Base-by-base conservation (phyloP, 163 green algal genomes). In the Scenedesmus sp. region DNA sequence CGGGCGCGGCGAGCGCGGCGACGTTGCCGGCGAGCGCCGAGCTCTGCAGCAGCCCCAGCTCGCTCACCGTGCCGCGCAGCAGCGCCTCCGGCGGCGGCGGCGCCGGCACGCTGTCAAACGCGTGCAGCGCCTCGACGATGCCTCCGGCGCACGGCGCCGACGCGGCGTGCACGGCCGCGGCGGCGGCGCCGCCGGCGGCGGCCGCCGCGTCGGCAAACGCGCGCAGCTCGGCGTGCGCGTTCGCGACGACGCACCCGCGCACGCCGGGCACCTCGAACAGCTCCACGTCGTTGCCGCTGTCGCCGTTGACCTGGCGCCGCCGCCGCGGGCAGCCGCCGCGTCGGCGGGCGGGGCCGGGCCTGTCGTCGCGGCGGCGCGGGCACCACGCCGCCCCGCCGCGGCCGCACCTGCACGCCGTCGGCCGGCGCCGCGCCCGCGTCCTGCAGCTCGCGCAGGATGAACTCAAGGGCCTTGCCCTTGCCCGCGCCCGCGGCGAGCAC, bases 251-350 rank as follows among this genome's bases (percentile, higher is more conserved):
- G 78, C 90, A 95, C 34, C 92, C 91, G 11, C 84, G 81, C 83
- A 96, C 89, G 29, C 82, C 88, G 45, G 78, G 80, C 36, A 98
- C 93, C 26, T 89, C 70, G 80, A 98, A 97, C 60, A 99, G 83
- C 85, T 98, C 95, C 2, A 93, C 81, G 74, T 99, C 95, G 78
- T 99, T 98, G 47, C 95, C 95, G 44, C 87, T 95, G 88, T 99
- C 95, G 17, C 95, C 95, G 81, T 90, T 93, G n/a, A 92, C 92
- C 80, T 94, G 84, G 56, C 70, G 58, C 18, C 39, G 10, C 10
- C n/a, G n/a, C n/a, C n/a, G n/a, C n/a, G n/a, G n/a, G n/a, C n/a
- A n/a, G n/a, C n/a, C n/a, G n/a, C n/a, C n/a, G n/a, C n/a, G n/a
- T n/a, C n/a, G n/a, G n/a, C n/a, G n/a, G n/a, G n/a, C n/a, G n/a